These are phyloP conservation scores for Aspergillus biplanus DNA, from an alignment of 495 filamentous ascomycete genomes.

Conservation along the genomic window DNA sequence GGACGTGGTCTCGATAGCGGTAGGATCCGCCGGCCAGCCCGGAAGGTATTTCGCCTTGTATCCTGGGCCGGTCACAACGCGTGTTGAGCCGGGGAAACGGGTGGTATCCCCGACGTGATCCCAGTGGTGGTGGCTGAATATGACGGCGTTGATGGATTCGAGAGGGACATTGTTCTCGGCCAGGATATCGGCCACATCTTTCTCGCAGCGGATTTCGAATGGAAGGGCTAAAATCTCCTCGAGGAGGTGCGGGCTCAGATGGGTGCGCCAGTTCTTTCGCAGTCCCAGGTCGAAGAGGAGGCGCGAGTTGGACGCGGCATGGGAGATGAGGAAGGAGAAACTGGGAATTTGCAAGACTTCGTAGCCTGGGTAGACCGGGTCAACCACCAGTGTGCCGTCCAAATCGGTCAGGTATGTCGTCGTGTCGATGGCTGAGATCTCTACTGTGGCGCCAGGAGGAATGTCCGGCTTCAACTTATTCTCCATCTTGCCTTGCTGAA, in stretches of 20 bases:
- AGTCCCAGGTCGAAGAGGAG: conserved; percentile 11
- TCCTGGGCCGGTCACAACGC: conserved; percentile 7
- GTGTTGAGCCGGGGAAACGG: not conserved
- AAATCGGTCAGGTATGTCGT: not conserved
- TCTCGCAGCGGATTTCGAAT: not conserved
- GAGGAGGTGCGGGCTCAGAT: not conserved
- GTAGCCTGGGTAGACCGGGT: conserved; percentile 1
- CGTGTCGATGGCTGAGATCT: conserved; percentile 2
- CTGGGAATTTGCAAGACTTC: not conserved
- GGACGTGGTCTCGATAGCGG: too few species aligned
- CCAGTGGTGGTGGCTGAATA: conserved; percentile 11
- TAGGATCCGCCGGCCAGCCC: too few species aligned
- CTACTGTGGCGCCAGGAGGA: not conserved
- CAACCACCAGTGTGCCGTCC: not conserved
- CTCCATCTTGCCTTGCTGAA: too few species aligned
- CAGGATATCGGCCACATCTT: conserved; percentile 5
- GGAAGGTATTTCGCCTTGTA: too few species aligned
- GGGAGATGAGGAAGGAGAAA: conserved; percentile 6
- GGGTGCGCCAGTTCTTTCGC: conserved; percentile 3
- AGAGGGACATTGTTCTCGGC: not conserved
- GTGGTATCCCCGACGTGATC: conserved; percentile 14
- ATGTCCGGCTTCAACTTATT: too few species aligned
- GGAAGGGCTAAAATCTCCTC: not conserved
- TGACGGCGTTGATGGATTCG: conserved; percentile 6
- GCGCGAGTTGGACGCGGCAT: not conserved